Evolutionary conservation across 108 stramenopile genomes (phyloP).

Genomic region (Skeletonema menzelii): DNA sequence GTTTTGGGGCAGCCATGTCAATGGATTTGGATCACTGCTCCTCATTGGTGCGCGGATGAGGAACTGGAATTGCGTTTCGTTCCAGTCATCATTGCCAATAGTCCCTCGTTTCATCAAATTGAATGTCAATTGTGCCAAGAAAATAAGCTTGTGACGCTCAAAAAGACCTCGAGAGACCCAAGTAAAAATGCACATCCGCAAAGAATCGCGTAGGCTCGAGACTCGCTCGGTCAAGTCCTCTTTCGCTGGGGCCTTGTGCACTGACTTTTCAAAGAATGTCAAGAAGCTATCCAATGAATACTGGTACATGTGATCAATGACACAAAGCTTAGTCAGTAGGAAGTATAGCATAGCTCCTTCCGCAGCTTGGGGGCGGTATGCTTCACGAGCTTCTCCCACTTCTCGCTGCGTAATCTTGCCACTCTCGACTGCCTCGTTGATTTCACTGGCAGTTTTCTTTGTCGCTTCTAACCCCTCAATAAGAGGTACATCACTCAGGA

Average conservation of each 20-base stretch:
- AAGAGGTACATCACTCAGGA: constrained; percentile 85
- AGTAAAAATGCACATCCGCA: constrained; percentile 88
- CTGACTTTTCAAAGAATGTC: constrained; percentile 87
- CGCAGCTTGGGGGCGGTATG: constrained; percentile 83
- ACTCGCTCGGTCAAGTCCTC: constrained; percentile 71
- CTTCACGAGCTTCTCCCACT: constrained; percentile 83
- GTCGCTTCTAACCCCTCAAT: constrained; percentile 93
- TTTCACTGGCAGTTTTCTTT: constrained; percentile 84
- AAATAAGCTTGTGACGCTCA: constrained; percentile 90
- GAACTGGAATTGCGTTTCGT: constrained; percentile 83
- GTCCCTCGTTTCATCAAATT: constrained; percentile 89
- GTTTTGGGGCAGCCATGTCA: constrained; percentile 74
- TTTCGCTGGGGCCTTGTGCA: constrained; percentile 59
- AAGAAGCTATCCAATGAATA: constrained; percentile 90
- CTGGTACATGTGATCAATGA: constrained; percentile 95
- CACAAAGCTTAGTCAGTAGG: constrained; percentile 83
- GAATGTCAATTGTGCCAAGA: constrained; percentile 88
- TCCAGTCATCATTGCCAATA: constrained; percentile 68
- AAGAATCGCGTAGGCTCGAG: constrained; percentile 65
- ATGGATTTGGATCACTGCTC: constrained; percentile 65
- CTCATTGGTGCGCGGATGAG: constrained; percentile 76
- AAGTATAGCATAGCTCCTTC: constrained; percentile 97
- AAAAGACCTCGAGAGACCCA: constrained; percentile 92
- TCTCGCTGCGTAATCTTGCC: constrained; percentile 79
- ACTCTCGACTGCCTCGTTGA: constrained; percentile 78